Conservation (phyloP, 2,329 filamentous ascomycete species). For the Colletotrichum agaves region DNA sequence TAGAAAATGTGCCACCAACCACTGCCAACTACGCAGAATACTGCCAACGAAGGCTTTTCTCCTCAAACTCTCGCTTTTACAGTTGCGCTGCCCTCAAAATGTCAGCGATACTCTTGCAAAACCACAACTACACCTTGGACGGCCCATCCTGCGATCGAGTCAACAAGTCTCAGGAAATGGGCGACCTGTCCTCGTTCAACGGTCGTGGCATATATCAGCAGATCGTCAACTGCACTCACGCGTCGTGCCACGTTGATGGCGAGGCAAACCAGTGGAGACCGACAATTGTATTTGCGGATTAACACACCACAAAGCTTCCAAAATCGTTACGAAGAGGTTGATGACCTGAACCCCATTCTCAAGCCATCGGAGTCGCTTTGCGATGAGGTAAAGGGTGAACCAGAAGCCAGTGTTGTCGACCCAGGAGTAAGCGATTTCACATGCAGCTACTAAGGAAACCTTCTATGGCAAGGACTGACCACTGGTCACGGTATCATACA, state of each 20-base stretch:
- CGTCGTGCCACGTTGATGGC: background rate
- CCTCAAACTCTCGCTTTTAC: background rate
- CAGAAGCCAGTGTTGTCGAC: constrained; percentile 6
- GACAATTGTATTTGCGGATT: background rate
- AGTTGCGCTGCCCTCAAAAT: background rate
- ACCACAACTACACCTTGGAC: background rate
- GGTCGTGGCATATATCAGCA: background rate
- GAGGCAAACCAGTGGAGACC: background rate
- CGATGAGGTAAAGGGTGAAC: background rate
- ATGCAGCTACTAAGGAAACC: background rate
- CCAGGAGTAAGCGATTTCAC: background rate
- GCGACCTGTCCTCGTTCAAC: background rate
- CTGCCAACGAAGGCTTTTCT: no score
- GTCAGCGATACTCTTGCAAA: background rate
- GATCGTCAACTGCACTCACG: background rate
- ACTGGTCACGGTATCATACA: constrained; percentile 8
- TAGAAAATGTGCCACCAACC: no score
- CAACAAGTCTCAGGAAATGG: background rate
- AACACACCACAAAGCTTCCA: background rate
- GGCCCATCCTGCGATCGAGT: background rate
- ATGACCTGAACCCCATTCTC: background rate
- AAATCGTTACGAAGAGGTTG: no score
- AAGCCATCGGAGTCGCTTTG: background rate
- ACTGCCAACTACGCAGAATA: no score
- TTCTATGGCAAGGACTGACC: background rate